Conservation (phyloP, 768 basidiomycete species). For the Vishniacozyma victoriae region DNA sequence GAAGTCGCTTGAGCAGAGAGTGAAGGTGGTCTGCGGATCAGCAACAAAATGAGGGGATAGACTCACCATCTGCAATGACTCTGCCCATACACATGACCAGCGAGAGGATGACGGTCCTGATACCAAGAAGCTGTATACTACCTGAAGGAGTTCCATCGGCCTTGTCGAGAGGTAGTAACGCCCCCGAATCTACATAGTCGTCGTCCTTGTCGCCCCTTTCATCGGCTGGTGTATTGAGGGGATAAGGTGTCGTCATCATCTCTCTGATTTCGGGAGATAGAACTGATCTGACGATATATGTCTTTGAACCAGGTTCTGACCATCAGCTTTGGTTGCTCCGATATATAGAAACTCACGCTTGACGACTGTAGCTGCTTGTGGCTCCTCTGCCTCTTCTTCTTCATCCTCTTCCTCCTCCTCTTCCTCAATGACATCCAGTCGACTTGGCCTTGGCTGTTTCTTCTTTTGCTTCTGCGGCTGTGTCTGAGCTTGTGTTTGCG, state of each 20-base stretch:
- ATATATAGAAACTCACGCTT: conserved; percentile 16
- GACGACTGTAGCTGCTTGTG: conserved; percentile 47
- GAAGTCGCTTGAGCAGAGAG: conserved; percentile 62
- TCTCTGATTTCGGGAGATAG: conserved; percentile 51
- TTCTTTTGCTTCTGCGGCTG: conserved; percentile 9
- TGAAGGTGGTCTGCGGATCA: conserved; percentile 62
- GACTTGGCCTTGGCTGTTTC: conserved; percentile 50
- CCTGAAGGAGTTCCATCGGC: conserved; percentile 55
- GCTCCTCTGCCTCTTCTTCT: conserved; percentile 50
- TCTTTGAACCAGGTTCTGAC: conserved; percentile 64
- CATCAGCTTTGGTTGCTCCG: conserved; percentile 23
- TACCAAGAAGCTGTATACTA: conserved; percentile 56
- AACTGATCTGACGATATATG: conserved; percentile 48
- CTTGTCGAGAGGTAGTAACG: conserved; percentile 47
- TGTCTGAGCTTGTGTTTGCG: not conserved
- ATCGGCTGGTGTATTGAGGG: conserved; percentile 51
- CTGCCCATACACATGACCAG: conserved; percentile 77
- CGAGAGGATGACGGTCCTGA: conserved; percentile 74
- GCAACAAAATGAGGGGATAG: not conserved
- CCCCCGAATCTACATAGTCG: conserved; percentile 53
- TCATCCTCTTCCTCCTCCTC: conserved; percentile 46
- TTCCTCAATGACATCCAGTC: conserved; percentile 53
- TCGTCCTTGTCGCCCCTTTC: conserved; percentile 52
- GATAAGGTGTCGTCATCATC: conserved; percentile 45
- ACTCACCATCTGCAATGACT: conserved; percentile 67